Percentiles rank a stretch among this genome's conserved stretches.
Conservation (phyloP, 352 stramenopile genomes). For the Phytophthora chlamydospora region DNA sequence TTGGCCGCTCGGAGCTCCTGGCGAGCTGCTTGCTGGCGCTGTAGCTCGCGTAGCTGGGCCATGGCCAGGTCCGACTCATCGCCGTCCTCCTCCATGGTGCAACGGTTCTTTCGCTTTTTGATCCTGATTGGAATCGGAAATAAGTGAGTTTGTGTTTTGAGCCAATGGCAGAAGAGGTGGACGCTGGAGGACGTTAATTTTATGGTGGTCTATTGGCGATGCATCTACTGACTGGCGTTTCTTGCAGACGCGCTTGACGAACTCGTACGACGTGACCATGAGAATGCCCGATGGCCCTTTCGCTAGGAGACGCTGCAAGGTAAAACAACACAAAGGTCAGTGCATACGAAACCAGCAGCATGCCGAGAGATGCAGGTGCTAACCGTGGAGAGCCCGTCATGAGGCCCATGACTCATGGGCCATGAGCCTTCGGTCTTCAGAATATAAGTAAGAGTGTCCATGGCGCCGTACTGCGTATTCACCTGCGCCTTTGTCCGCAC, state of each 20-base stretch:
- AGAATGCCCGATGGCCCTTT: conserved; percentile 87
- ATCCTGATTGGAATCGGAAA: too few relatives aligned
- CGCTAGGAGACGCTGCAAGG: conserved; percentile 69
- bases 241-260: conserved; percentile 87
- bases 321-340: conserved; percentile 5
- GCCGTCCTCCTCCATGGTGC: conserved; percentile 20
- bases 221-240: too few relatives aligned
- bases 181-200: too few relatives aligned
- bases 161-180: too few relatives aligned
- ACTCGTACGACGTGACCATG: conserved; percentile 90
- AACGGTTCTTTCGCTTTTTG: too few relatives aligned
- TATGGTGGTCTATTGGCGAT: too few relatives aligned
- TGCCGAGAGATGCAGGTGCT: conserved; percentile 14
- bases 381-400: conserved; percentile 85
- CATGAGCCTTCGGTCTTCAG: conserved; percentile 78
- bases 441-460: conserved; percentile 88
- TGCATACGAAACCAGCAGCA: not conserved
- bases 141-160: too few relatives aligned
- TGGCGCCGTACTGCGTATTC: conserved; percentile 84
- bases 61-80: conserved; percentile 24
- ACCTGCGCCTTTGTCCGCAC: conserved; percentile 85
- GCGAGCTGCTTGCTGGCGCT: conserved; percentile 37
- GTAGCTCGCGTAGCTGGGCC: conserved; percentile 56
- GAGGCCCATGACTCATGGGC: conserved; percentile 66
- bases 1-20: conserved; percentile 67